Evolutionary conservation across 257 asterid genomes (phyloP).

Genomic region (Schizonepeta tenuifolia): DNA sequence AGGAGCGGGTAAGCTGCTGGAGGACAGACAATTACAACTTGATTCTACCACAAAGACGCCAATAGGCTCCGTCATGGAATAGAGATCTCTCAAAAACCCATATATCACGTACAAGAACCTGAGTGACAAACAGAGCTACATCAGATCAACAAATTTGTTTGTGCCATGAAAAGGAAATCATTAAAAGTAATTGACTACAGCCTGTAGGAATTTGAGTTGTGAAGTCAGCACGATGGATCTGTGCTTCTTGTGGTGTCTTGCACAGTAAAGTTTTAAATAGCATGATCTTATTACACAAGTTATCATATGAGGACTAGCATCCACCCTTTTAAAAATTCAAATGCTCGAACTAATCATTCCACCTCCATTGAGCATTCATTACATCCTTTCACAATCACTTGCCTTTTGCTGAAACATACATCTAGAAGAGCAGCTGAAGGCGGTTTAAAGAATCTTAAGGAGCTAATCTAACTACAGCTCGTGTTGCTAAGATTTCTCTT

Average conservation of each 20-base stretch:
- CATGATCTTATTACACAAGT: neutral
- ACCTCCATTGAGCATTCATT: too few relatives aligned
- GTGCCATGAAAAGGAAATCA: neutral
- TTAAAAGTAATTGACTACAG: neutral
- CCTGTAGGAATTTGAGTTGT: neutral
- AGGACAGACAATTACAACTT: conserved; percentile 41
- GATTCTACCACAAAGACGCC: conserved; percentile 98
- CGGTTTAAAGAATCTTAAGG: too few relatives aligned
- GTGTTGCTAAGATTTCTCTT: too few relatives aligned
- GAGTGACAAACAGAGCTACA: conserved; percentile 24
- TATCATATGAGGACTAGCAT: neutral
- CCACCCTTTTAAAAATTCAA: neutral
- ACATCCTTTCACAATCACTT: too few relatives aligned
- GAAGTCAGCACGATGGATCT: neutral
- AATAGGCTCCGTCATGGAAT: conserved; percentile 73
- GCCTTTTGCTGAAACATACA: neutral
- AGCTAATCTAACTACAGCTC: too few relatives aligned
- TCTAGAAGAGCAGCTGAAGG: too few relatives aligned
- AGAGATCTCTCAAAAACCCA: conserved; percentile 97
- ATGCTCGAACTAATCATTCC: neutral
- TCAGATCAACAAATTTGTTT: neutral
- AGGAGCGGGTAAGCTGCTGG: conserved; percentile 9
- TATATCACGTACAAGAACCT: conserved; percentile 92
- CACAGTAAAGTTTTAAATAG: neutral
- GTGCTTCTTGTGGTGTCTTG: neutral